Conservation (phyloP, 2,329 filamentous ascomycete genomes). For the Fusarium odoratissimum region DNA sequence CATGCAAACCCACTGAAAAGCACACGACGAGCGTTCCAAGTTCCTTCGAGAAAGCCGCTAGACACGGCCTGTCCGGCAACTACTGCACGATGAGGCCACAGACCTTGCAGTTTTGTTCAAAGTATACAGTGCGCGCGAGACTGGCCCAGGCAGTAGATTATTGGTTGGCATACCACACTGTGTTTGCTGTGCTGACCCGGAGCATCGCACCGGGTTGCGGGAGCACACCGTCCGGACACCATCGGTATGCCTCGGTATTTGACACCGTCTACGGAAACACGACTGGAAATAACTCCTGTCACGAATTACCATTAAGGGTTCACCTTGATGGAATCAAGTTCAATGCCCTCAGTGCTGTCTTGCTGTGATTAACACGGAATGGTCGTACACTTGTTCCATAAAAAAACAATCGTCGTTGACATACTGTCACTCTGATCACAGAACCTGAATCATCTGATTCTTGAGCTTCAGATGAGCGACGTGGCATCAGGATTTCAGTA, state of each 20-base stretch:
- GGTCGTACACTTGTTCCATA: background rate
- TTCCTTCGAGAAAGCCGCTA: slow-evolving; percentile 44
- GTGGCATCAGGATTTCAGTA: slow-evolving; percentile 8
- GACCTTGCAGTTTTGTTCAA: background rate
- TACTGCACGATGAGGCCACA: slow-evolving; percentile 45
- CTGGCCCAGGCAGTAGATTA: background rate
- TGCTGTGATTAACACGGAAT: background rate
- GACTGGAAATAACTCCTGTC: slow-evolving; percentile 20
- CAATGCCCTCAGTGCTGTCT: background rate
- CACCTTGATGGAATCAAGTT: background rate
- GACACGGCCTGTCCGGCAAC: slow-evolving; percentile 42
- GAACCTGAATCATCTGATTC: slow-evolving; percentile 26
- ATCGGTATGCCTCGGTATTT: slow-evolving; percentile 17
- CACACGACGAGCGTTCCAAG: slow-evolving; percentile 31
- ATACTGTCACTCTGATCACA: slow-evolving; percentile 15
- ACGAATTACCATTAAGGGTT: background rate
- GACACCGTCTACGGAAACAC: slow-evolving; percentile 14
- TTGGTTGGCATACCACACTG: slow-evolving; percentile 27
- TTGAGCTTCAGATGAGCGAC: background rate
- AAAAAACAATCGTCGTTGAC: background rate
- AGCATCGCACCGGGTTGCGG: slow-evolving; percentile 3
- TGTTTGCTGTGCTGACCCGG: slow-evolving; percentile 19
- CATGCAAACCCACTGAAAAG: slow-evolving; percentile 34
- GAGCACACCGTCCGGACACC: slow-evolving; percentile 1
- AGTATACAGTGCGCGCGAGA: slow-evolving; percentile 38